Conservation (phyloP, 371 early-diverging fungal genomes). For the Coemansia sp. region DNA sequence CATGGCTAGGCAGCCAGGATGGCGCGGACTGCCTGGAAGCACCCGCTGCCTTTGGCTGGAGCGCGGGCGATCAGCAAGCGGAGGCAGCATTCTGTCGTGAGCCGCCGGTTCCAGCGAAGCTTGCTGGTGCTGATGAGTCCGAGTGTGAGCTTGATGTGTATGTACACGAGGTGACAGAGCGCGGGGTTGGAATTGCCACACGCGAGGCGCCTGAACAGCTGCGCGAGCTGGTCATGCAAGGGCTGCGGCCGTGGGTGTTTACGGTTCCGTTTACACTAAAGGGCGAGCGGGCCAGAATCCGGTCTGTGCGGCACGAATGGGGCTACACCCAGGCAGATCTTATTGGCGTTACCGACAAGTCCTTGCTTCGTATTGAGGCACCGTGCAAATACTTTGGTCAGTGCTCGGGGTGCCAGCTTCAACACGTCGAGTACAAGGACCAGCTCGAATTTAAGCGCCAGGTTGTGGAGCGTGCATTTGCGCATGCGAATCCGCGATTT, state of each 20-base stretch:
- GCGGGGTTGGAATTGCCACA: constrained; percentile 47
- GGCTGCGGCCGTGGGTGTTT: constrained; percentile 55
- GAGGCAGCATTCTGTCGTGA: constrained; percentile 33
- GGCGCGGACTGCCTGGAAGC: background rate
- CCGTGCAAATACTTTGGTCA: constrained; percentile 59
- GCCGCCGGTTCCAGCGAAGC: constrained; percentile 38
- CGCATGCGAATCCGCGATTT: constrained; percentile 40
- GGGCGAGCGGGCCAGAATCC: constrained; percentile 56
- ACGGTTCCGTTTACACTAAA: constrained; percentile 56
- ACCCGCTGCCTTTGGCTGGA: constrained; percentile 37
- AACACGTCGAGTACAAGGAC: constrained; percentile 58
- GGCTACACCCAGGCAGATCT: constrained; percentile 64
- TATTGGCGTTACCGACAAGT: constrained; percentile 52
- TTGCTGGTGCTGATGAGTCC: constrained; percentile 18
- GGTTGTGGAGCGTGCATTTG: constrained; percentile 55
- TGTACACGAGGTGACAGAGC: constrained; percentile 44
- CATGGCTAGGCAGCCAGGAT: constrained; percentile 9
- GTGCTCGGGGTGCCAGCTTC: constrained; percentile 66
- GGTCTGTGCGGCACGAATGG: constrained; percentile 56
- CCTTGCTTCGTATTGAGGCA: constrained; percentile 53
- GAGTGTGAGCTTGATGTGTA: constrained; percentile 41
- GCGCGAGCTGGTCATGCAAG: constrained; percentile 12
- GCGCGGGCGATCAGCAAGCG: constrained; percentile 15
- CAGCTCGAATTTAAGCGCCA: constrained; percentile 59
- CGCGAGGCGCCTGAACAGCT: constrained; percentile 36